A percentile compares a stretch with the other conserved stretches of the same genome.
phyloP scores from a whole-genome alignment of 805 yeast species.

The Starmerella cellae region DNA sequence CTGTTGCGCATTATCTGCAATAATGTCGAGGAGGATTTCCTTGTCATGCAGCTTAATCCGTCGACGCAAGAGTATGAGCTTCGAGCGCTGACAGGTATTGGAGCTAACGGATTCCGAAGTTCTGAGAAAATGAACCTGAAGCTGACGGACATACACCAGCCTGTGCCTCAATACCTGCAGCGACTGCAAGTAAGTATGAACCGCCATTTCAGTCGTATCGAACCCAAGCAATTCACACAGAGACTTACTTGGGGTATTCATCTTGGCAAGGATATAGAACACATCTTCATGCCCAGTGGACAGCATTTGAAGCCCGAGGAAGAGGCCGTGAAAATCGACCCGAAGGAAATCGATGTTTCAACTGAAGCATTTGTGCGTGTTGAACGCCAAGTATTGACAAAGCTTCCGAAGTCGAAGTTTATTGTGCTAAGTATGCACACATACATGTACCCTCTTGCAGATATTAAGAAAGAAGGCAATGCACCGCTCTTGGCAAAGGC shows the following conservation, averaged over 20 bases:
- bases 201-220: conserved; percentile 38
- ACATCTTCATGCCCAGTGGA: conserved; percentile 11
- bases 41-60: conserved; percentile 28
- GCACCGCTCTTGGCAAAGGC: conserved; percentile 46
- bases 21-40: conserved; percentile 52
- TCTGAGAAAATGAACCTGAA: conserved; percentile 38
- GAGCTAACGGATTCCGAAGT: conserved; percentile 69
- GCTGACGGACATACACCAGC: conserved; percentile 49
- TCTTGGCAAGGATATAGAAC: conserved; percentile 20
- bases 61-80: conserved; percentile 32
- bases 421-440: conserved; percentile 44
- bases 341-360: conserved; percentile 28
- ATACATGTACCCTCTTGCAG: conserved; percentile 39
- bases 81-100: conserved; percentile 45
- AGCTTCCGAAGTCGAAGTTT: conserved; percentile 37
- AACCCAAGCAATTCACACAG: conserved; percentile 38
- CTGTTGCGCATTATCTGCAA: conserved; percentile 15
- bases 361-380: conserved; percentile 39
- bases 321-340: conserved; percentile 21
- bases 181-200: conserved; percentile 52
- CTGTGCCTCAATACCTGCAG: conserved; percentile 55
- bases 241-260: conserved; percentile 64
- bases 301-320: conserved; percentile 19
- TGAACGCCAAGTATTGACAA: conserved; percentile 46
- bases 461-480: conserved; percentile 35